These are phyloP conservation scores for Epichloe sylvatica DNA, from an alignment of 2,329 filamentous ascomycete species.

Conservation along the genomic window DNA sequence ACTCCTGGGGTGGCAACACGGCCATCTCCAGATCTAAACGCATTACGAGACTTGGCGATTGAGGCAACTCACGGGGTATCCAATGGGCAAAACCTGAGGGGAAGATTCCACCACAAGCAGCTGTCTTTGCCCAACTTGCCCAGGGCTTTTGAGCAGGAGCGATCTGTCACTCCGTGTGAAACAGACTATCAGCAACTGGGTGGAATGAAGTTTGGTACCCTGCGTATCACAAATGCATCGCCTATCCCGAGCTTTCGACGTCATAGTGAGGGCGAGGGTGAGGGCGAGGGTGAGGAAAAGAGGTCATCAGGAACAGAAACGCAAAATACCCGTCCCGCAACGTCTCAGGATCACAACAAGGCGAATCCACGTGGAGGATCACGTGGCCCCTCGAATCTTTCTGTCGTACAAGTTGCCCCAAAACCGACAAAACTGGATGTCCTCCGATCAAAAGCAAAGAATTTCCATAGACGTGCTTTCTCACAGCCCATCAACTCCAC, in stretches of 20 bases:
- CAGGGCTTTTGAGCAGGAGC: slow-evolving; percentile 9
- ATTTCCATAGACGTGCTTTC: not conserved
- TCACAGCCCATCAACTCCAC: not conserved
- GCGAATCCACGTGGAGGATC: not conserved
- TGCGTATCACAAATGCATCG: slow-evolving; percentile 48
- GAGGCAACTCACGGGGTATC: too few species aligned
- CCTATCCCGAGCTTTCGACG: slow-evolving; percentile 30
- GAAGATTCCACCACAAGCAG: slow-evolving; percentile 10
- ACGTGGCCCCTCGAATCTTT: not conserved
- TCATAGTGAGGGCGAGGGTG: not conserved
- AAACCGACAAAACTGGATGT: not conserved
- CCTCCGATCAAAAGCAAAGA: not conserved
- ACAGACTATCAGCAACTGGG: slow-evolving; percentile 46
- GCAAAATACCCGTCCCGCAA: not conserved
- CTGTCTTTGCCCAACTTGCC: slow-evolving; percentile 20
- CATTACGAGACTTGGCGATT: not conserved
- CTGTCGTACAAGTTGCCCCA: not conserved
- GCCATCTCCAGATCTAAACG: slow-evolving; percentile 3
- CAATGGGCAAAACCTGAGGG: too few species aligned
- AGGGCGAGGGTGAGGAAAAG: too few species aligned
- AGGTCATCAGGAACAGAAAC: not conserved
- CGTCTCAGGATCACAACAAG: not conserved
- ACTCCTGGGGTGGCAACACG: slow-evolving; percentile 35
- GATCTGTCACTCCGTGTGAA: slow-evolving; percentile 31
- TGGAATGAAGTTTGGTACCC: slow-evolving; percentile 46